Conservation (phyloP, 2,329 filamentous ascomycete genomes). For the Sporothrix luriei region DNA sequence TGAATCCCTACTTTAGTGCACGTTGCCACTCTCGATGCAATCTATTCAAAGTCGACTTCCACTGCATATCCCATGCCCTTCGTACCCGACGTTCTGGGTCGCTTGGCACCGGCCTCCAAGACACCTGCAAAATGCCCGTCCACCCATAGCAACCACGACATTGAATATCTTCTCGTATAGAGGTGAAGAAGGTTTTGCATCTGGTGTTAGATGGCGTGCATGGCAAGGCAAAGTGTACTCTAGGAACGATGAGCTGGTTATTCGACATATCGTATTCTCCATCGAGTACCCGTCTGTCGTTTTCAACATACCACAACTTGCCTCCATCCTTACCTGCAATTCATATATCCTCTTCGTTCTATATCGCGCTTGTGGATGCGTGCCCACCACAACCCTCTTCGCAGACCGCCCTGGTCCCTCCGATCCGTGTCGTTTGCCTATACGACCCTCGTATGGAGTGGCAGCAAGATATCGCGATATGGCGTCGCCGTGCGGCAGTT, state of each 20-base stretch:
- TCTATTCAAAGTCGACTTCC: neutral
- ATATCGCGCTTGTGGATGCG: neutral
- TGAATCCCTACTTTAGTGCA: slow-evolving; percentile 9
- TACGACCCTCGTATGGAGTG: neutral
- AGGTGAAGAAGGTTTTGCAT: neutral
- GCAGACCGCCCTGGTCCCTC: too few relatives aligned
- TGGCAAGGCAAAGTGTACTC: neutral
- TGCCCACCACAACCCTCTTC: neutral
- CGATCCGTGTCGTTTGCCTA: neutral
- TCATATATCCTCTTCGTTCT: neutral
- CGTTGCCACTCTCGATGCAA: slow-evolving; percentile 15
- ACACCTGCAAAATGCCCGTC: neutral
- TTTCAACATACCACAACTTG: neutral
- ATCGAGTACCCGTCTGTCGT: neutral
- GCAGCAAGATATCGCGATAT: too few relatives aligned
- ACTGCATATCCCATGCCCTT: slow-evolving; percentile 4
- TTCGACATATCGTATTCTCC: too few relatives aligned
- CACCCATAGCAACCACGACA: neutral
- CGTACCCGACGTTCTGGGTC: slow-evolving; percentile 11
- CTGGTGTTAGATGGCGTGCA: neutral
- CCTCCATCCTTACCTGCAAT: neutral
- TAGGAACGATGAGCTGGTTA: neutral
- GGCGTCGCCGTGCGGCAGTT: too few relatives aligned
- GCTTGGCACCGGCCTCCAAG: neutral
- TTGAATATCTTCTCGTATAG: neutral